Evolutionary conservation across 1,284 basidiomycete species (phyloP).

Genomic region (Apiotrichum mycotoxinovorans): DNA sequence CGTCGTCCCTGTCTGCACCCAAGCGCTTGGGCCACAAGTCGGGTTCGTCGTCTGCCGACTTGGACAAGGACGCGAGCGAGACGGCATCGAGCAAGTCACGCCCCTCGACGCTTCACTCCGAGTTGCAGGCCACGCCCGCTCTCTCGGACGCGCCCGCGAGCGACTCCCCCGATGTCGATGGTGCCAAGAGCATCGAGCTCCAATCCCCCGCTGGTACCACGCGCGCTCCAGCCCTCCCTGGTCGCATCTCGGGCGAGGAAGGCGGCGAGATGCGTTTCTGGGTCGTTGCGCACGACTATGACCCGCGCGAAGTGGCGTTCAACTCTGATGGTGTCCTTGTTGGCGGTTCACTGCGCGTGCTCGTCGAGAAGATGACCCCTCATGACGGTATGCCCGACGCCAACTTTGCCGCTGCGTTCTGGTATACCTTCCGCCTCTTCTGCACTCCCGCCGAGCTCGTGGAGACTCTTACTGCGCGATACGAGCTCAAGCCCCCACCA

Average conservation of each 20-base stretch:
- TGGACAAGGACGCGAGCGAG: slow-evolving; percentile 34
- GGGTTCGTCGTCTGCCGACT: slow-evolving; percentile 44
- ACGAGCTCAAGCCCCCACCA: slow-evolving; percentile 60
- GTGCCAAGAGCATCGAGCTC: not conserved
- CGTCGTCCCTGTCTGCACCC: slow-evolving; percentile 10
- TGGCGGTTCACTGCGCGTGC: slow-evolving; percentile 79
- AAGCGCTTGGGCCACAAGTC: slow-evolving; percentile 22
- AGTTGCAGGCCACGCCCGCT: not conserved
- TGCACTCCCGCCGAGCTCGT: slow-evolving; percentile 72
- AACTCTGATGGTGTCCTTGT: slow-evolving; percentile 85
- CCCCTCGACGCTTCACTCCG: not conserved
- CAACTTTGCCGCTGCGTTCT: slow-evolving; percentile 82
- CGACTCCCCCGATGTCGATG: slow-evolving; percentile 7
- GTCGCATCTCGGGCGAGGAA: slow-evolving; percentile 7
- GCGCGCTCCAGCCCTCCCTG: not conserved
- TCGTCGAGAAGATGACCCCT: slow-evolving; percentile 96
- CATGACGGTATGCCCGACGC: slow-evolving; percentile 79
- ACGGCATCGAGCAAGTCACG: not conserved
- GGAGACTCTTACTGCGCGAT: slow-evolving; percentile 72
- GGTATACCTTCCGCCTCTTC: slow-evolving; percentile 94
- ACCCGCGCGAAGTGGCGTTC: slow-evolving; percentile 77
- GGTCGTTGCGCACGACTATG: slow-evolving; percentile 48
- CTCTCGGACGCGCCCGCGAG: not conserved
- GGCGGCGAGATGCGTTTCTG: slow-evolving; percentile 40
- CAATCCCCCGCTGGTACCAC: not conserved